A percentile compares a stretch with the other conserved stretches of the same genome.
These are phyloP conservation scores for Blastocladiella emersonii DNA, from an alignment of 371 early-diverging fungal genomes.

Conservation along the genomic window DNA sequence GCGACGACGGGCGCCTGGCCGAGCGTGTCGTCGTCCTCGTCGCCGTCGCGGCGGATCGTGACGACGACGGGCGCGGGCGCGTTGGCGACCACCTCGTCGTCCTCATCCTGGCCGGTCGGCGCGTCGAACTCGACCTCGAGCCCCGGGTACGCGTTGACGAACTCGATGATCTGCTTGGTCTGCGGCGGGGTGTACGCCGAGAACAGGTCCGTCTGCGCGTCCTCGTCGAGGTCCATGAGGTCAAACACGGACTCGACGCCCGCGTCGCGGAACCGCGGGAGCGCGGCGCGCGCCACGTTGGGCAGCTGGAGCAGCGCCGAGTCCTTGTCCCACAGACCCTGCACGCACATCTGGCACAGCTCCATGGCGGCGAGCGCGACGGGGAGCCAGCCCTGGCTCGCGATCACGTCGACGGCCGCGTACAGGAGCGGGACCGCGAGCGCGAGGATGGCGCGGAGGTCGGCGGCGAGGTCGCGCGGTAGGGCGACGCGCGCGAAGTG, in stretches of 20 bases:
- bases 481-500: slow-evolving; percentile 82
- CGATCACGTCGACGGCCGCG: slow-evolving; percentile 88
- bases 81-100: slow-evolving; percentile 32
- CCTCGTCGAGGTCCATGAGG: slow-evolving; percentile 82
- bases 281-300: slow-evolving; percentile 50
- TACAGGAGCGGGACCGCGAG: slow-evolving; percentile 72
- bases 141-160: slow-evolving; percentile 86
- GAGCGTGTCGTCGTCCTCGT: slow-evolving; percentile 13
- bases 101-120: slow-evolving; percentile 53
- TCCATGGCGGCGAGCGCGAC: slow-evolving; percentile 91
- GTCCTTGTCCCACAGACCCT: slow-evolving; percentile 92
- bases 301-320: slow-evolving; percentile 86
- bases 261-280: slow-evolving; percentile 47
- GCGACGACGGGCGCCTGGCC: slow-evolving; percentile 63
- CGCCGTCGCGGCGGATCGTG: slow-evolving; percentile 3
- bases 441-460: slow-evolving; percentile 51
- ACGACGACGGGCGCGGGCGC: not conserved
- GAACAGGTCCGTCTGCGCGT: slow-evolving; percentile 56
- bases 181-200: slow-evolving; percentile 36
- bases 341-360: slow-evolving; percentile 87
- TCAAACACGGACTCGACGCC: slow-evolving; percentile 82
- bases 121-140: slow-evolving; percentile 66
- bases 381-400: slow-evolving; percentile 77
- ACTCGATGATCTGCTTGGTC: slow-evolving; percentile 68
- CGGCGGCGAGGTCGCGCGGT: slow-evolving; percentile 80